Conservation (phyloP, 257 asterid genomes). For the Fraxinus cuspidata region DNA sequence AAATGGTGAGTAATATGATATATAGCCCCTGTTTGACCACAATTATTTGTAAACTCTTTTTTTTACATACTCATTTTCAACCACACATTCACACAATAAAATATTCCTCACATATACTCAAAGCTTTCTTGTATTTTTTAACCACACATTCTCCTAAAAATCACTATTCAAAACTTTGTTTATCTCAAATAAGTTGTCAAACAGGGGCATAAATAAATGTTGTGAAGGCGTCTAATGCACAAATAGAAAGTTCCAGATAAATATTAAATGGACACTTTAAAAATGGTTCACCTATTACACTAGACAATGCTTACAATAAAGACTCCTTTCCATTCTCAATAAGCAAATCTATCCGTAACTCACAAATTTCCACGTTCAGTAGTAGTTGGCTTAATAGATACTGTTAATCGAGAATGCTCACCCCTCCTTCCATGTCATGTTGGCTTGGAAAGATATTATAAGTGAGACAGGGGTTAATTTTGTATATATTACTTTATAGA, state of each 20-base stretch:
- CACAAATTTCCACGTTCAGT: not conserved
- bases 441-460: not conserved
- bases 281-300: not conserved
- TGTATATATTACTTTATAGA: not conserved
- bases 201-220: not conserved
- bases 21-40: no score
- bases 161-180: no score
- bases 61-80: no score
- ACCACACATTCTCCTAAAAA: no score
- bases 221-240: not conserved
- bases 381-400: not conserved
- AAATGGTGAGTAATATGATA: conserved; percentile 5
- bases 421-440: not conserved
- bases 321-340: not conserved
- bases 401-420: not conserved
- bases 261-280: not conserved
- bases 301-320: not conserved
- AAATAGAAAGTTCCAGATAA: conserved; percentile 12
- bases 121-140: no score
- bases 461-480: not conserved
- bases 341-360: not conserved
- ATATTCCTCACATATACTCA: no score
- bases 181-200: no score
- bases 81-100: no score
- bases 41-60: no score